Percentiles rank a stretch among this genome's conserved stretches.
These are phyloP conservation scores for Plasmodium falciparum DNA, from an alignment of 169 alveolate genomes.

Conservation along the genomic window DNA sequence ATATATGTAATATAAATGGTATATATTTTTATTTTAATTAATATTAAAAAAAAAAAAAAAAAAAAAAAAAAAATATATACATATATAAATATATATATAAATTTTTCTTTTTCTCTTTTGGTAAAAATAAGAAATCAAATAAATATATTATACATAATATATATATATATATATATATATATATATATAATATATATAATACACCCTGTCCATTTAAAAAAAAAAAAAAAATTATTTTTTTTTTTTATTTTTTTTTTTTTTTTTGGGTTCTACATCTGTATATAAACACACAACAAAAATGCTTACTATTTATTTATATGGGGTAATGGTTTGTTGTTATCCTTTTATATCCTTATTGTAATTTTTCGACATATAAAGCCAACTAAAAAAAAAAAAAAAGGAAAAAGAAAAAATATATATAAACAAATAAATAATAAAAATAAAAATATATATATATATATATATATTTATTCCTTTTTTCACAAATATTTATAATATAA, in stretches of 20 bases:
- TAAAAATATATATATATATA: neutral
- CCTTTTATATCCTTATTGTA: constrained; percentile 17
- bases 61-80: neutral
- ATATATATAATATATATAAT: neutral
- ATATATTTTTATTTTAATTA: constrained; percentile 5
- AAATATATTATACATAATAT: neutral
- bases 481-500: neutral
- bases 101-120: constrained; percentile 2
- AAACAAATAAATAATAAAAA: neutral
- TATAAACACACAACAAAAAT: neutral
- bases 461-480: neutral
- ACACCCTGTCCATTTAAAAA: neutral
- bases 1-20: neutral
- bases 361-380: constrained; percentile 58
- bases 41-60: too few species aligned
- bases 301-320: too few species aligned
- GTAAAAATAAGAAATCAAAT: constrained; percentile 12
- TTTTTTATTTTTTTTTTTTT: neutral
- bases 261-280: neutral
- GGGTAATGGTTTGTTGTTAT: neutral
- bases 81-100: constrained; percentile 7
- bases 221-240: neutral
- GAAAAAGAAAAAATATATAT: neutral
- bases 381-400: constrained; percentile 20
- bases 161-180: constrained; percentile 8